These are phyloP conservation scores for Phytophthora tentaculata DNA, from an alignment of 352 stramenopile species.

Conservation along the genomic window DNA sequence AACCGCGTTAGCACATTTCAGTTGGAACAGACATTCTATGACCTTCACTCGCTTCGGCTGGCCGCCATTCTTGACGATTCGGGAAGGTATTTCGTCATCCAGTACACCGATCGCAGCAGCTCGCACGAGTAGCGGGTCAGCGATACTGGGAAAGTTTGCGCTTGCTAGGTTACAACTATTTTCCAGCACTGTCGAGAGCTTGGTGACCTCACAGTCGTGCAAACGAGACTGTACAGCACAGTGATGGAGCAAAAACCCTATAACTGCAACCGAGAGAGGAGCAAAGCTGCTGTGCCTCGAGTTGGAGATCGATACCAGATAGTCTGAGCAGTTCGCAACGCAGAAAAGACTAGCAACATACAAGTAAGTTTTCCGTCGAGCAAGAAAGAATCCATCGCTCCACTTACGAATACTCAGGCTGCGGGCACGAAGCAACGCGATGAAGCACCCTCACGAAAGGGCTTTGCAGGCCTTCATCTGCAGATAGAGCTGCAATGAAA, in stretches of 20 bases:
- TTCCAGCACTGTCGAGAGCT: slow-evolving; percentile 39
- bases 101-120: slow-evolving; percentile 36
- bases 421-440: slow-evolving; percentile 31
- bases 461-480: slow-evolving; percentile 18
- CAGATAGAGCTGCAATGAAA: slow-evolving; percentile 20
- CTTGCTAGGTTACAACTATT: slow-evolving; percentile 41
- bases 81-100: slow-evolving; percentile 28
- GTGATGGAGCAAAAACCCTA: slow-evolving; percentile 52
- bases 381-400: background rate
- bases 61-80: slow-evolving; percentile 27
- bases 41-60: slow-evolving; percentile 34
- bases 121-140: slow-evolving; percentile 3
- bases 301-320: slow-evolving; percentile 40
- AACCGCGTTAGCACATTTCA: slow-evolving; percentile 31
- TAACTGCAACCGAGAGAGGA: slow-evolving; percentile 33
- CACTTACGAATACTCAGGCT: slow-evolving; percentile 56
- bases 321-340: slow-evolving; percentile 49
- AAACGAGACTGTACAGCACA: slow-evolving; percentile 40
- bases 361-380: background rate
- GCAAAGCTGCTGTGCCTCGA: slow-evolving; percentile 34
- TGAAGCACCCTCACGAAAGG: slow-evolving; percentile 41
- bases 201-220: slow-evolving; percentile 40
- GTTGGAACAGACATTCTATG: slow-evolving; percentile 45
- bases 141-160: slow-evolving; percentile 29
- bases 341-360: slow-evolving; percentile 38